Conservation (phyloP, 2,329 filamentous ascomycete genomes). For the Scytalidium sp. region DNA sequence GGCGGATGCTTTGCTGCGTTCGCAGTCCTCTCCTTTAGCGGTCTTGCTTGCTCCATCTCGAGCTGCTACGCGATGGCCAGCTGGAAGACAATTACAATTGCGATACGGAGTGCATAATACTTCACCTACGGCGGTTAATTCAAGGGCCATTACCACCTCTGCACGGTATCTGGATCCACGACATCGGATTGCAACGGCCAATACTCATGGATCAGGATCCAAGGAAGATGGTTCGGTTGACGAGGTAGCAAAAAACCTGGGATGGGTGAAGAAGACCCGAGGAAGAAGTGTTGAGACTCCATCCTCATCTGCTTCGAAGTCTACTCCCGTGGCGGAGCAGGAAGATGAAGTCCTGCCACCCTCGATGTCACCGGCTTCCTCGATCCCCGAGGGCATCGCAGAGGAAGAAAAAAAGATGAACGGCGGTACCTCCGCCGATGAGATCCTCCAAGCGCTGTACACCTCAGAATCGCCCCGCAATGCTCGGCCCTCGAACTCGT, state of each 20-base stretch:
- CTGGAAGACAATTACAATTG: constrained; percentile 8
- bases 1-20: constrained; percentile 26
- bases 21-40: constrained; percentile 21
- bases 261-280: not conserved
- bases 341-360: not conserved
- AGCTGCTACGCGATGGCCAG: constrained; percentile 15
- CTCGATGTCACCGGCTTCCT: not conserved
- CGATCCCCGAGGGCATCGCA: not conserved
- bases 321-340: not conserved
- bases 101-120: constrained; percentile 4
- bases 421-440: constrained; percentile 9
- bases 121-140: not conserved
- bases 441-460: constrained; percentile 7
- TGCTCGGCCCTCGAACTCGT: not conserved
- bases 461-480: not conserved
- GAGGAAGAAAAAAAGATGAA: constrained; percentile 2
- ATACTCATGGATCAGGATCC: not conserved
- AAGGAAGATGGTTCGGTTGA: not conserved
- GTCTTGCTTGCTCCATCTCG: constrained; percentile 24
- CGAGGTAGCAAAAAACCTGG: not conserved
- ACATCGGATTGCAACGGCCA: not conserved
- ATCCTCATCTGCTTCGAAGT: not conserved
- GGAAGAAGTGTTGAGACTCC: not conserved
- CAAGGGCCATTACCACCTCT: constrained; percentile 9
- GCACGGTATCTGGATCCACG: not conserved